phyloP scores from a whole-genome alignment of 1,139 yeast genomes.

The Diutina neorugosa region DNA sequence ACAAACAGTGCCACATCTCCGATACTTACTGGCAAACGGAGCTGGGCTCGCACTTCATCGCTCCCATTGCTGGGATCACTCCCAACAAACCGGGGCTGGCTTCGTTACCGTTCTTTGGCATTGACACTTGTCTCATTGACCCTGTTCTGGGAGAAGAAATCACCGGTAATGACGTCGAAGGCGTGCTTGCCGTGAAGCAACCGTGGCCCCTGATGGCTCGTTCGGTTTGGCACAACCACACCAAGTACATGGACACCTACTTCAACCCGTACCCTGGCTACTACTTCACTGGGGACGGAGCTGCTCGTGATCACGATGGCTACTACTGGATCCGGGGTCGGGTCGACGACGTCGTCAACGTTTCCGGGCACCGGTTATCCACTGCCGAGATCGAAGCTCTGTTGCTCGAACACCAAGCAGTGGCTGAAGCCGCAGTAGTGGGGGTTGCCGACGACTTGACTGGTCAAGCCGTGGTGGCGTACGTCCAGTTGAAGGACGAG shows the following conservation, averaged over 20 bases:
- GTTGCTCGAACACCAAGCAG: slow-evolving; percentile 63
- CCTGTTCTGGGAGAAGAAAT: slow-evolving; percentile 82
- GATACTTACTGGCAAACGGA: slow-evolving; percentile 99
- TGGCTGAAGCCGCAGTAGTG: slow-evolving; percentile 90
- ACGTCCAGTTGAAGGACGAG: slow-evolving; percentile 69
- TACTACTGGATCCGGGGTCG: slow-evolving; percentile 98
- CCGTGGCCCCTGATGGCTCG: slow-evolving; percentile 99
- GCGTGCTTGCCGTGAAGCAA: slow-evolving; percentile 79
- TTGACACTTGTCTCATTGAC: slow-evolving; percentile 80
- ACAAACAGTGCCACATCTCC: slow-evolving; percentile 71
- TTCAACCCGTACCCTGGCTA: slow-evolving; percentile 91
- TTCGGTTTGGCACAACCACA: slow-evolving; percentile 86
- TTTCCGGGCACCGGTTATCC: slow-evolving; percentile 92
- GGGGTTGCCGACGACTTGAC: slow-evolving; percentile 92
- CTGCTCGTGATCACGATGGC: slow-evolving; percentile 94
- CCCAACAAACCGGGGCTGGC: slow-evolving; percentile 98
- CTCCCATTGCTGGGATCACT: slow-evolving; percentile 88
- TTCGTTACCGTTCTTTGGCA: slow-evolving; percentile 91
- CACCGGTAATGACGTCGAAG: slow-evolving; percentile 86
- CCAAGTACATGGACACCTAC: slow-evolving; percentile 85
- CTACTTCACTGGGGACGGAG: slow-evolving; percentile 98
- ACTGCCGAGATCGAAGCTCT: slow-evolving; percentile 97
- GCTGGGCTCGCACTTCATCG: slow-evolving; percentile 91
- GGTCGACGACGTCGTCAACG: slow-evolving; percentile 97
- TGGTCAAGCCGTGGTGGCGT: slow-evolving; percentile 95